Percentiles rank a stretch among this genome's conserved stretches.
Conservation (phyloP, 768 basidiomycete genomes). For the Podaxis sp. region DNA sequence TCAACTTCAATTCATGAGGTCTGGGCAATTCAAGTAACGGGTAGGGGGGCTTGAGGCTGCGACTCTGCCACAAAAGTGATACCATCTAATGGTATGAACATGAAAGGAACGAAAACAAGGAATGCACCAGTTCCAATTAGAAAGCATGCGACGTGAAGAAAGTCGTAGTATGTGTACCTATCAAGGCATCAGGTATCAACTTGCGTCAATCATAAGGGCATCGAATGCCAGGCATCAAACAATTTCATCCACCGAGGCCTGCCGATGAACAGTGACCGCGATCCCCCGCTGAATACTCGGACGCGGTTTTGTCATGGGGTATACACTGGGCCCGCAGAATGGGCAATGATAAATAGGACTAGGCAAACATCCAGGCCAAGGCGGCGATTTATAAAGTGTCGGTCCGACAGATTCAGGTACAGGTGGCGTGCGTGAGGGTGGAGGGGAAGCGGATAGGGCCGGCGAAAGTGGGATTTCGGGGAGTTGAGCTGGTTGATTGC, state of each 20-base stretch:
- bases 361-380: background rate
- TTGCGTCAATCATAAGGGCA: too few relatives aligned
- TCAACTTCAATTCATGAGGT: too few relatives aligned
- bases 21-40: too few relatives aligned
- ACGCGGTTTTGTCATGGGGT: conserved; percentile 4
- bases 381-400: background rate
- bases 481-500: too few relatives aligned
- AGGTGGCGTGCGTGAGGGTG: background rate
- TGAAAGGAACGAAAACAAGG: background rate
- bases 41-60: background rate
- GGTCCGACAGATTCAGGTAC: background rate
- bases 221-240: conserved; percentile 1
- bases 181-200: background rate
- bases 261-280: conserved; percentile 18
- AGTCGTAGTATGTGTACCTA: background rate
- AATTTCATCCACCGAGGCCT: conserved; percentile 20
- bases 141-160: background rate
- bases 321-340: conserved; percentile 14
- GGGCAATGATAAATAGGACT: background rate
- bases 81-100: background rate
- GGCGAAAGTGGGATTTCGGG: too few relatives aligned
- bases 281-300: conserved; percentile 10
- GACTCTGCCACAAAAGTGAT: background rate
- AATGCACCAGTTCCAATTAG: background rate
- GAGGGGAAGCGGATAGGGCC: too few relatives aligned